These are phyloP conservation scores for Oryza longistaminata DNA, from an alignment of 176 grass and related monocot genomes.

Conservation along the genomic window DNA sequence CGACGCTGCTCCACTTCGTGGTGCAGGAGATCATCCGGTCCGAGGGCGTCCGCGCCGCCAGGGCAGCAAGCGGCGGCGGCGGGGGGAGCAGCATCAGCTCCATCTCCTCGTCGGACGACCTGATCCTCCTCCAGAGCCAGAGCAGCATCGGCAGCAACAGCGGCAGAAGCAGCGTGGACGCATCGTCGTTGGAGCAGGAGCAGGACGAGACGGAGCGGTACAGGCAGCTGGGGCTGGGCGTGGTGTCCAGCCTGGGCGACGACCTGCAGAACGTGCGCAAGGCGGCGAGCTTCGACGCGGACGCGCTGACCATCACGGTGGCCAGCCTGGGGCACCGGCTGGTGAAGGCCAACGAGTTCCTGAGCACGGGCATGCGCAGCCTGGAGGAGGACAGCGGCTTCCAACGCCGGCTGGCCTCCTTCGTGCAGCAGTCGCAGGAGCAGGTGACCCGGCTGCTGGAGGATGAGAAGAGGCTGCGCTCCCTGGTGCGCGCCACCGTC, in stretches of 20 bases:
- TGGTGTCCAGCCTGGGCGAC: slow-evolving; percentile 58
- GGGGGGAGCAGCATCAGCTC: slow-evolving; percentile 42
- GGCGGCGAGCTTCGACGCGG: slow-evolving; percentile 69
- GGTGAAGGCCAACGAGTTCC: slow-evolving; percentile 63
- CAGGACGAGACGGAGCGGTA: slow-evolving; percentile 57
- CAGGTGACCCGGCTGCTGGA: slow-evolving; percentile 56
- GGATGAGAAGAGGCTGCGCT: slow-evolving; percentile 73
- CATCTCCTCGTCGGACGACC: slow-evolving; percentile 35
- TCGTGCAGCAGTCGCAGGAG: slow-evolving; percentile 57
- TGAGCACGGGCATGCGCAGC: slow-evolving; percentile 62
- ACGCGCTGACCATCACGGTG: slow-evolving; percentile 60
- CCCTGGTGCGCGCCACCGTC: slow-evolving; percentile 59
- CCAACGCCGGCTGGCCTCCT: slow-evolving; percentile 44
- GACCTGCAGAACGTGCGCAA: slow-evolving; percentile 77
- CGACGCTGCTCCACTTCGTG: slow-evolving; percentile 80
- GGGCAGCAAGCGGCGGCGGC: slow-evolving; percentile 35
- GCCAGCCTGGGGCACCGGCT: slow-evolving; percentile 60
- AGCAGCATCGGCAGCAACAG: too few species aligned
- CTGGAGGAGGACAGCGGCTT: slow-evolving; percentile 77
- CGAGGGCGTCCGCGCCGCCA: slow-evolving; percentile 63
- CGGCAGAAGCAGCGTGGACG: too few species aligned
- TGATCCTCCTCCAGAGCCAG: too few species aligned
- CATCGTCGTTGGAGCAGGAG: too few species aligned
- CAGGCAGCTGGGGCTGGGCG: slow-evolving; percentile 55
- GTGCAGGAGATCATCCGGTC: slow-evolving; percentile 76